phyloP scores from a whole-genome alignment of 148 eudicot species.

The Spergularia bocconei region DNA sequence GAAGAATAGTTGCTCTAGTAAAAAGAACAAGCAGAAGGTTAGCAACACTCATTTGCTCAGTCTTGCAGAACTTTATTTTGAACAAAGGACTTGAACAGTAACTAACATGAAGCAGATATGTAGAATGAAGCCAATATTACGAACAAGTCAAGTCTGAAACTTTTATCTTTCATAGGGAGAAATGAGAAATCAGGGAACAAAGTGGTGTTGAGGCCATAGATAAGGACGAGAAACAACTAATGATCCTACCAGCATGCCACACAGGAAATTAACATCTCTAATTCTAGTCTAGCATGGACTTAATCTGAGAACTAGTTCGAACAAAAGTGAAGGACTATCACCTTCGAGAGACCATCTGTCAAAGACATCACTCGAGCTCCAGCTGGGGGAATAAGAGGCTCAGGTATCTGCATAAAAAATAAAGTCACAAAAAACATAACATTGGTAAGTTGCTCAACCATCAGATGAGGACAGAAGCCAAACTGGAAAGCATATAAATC shows the following conservation, averaged over 20 bases:
- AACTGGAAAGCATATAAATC: slow-evolving; percentile 11
- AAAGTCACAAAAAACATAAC: slow-evolving; percentile 15
- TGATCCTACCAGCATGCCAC: background rate
- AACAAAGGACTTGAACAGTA: no score
- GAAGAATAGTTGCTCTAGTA: no score
- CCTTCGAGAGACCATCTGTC: slow-evolving; percentile 96
- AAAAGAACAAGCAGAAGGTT: no score
- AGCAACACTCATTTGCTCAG: no score
- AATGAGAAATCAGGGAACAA: background rate
- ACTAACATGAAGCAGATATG: no score
- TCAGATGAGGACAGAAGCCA: slow-evolving; percentile 7
- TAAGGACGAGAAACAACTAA: background rate
- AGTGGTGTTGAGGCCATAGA: background rate
- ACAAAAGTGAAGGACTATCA: slow-evolving; percentile 19
- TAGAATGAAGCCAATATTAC: no score
- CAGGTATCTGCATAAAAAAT: slow-evolving; percentile 67
- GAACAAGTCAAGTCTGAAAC: background rate
- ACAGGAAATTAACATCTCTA: background rate
- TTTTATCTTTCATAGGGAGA: background rate
- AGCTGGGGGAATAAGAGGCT: slow-evolving; percentile 91
- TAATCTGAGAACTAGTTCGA: slow-evolving; percentile 1
- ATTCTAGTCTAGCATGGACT: slow-evolving; percentile 1
- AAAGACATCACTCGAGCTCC: slow-evolving; percentile 99
- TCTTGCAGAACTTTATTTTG: no score
- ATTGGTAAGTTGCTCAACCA: slow-evolving; percentile 1